These are phyloP conservation scores for Hypoxylon subgilvum DNA, from an alignment of 495 filamentous ascomycete genomes.

Conservation along the genomic window DNA sequence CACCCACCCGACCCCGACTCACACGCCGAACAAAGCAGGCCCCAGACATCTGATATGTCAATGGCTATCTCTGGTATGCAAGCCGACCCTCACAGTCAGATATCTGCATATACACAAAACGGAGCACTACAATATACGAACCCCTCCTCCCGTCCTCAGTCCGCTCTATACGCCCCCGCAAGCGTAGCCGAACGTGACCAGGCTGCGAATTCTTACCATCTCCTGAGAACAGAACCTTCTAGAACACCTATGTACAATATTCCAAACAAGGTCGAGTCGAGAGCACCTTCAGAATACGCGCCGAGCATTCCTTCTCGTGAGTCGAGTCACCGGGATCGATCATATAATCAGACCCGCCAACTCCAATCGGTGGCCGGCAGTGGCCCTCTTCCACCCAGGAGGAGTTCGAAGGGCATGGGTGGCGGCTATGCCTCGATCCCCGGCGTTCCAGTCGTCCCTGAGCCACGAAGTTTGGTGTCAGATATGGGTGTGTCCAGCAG, in stretches of 20 bases:
- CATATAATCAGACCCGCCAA: conserved; percentile 64
- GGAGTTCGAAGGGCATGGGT: conserved; percentile 69
- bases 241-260: conserved; percentile 64
- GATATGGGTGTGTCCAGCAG: conserved; percentile 71
- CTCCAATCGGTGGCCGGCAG: conserved; percentile 56
- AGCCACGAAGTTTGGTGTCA: conserved; percentile 59
- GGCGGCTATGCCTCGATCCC: conserved; percentile 54
- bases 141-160: conserved; percentile 58
- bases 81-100: conserved; percentile 20
- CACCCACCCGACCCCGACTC: conserved; percentile 23
- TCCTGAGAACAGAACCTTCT: conserved; percentile 68
- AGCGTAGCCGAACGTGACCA: conserved; percentile 45
- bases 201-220: conserved; percentile 53
- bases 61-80: conserved; percentile 11
- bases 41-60: conserved; percentile 45
- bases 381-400: conserved; percentile 66
- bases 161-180: conserved; percentile 57
- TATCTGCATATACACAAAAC: conserved; percentile 35
- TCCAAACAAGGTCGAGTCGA: conserved; percentile 63
- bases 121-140: conserved; percentile 36
- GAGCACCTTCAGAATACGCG: conserved; percentile 65
- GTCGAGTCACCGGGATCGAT: conserved; percentile 70
- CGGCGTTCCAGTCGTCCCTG: conserved; percentile 44
- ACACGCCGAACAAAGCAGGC: conserved; percentile 27
- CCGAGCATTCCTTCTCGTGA: conserved; percentile 72